These are phyloP conservation scores for Clathrospora elynae DNA, from an alignment of 2,329 filamentous ascomycete species.

Conservation along the genomic window DNA sequence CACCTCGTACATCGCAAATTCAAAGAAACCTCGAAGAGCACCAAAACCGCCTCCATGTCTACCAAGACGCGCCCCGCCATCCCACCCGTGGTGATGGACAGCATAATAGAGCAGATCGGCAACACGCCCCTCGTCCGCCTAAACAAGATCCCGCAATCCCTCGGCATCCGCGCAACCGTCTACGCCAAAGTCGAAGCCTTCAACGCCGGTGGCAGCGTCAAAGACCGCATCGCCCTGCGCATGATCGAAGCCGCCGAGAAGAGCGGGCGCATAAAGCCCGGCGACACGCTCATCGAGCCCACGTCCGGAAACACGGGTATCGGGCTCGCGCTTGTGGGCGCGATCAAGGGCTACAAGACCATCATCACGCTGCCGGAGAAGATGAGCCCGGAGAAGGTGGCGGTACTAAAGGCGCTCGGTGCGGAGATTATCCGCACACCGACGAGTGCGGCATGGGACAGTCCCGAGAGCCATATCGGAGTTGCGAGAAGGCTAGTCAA, in stretches of 20 bases:
- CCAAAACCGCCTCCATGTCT: slow-evolving; percentile 48
- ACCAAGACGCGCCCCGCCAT: slow-evolving; percentile 56
- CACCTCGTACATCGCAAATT: background rate
- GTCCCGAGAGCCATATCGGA: slow-evolving; percentile 94
- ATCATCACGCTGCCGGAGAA: slow-evolving; percentile 99
- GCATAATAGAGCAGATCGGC: slow-evolving; percentile 86
- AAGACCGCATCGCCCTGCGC: slow-evolving; percentile 91
- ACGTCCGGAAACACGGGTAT: slow-evolving; percentile 99
- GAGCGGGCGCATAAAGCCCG: slow-evolving; percentile 91
- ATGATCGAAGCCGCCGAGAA: slow-evolving; percentile 98
- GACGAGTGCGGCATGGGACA: slow-evolving; percentile 92
- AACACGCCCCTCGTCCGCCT: slow-evolving; percentile 94
- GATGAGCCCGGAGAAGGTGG: slow-evolving; percentile 98
- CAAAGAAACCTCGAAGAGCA: slow-evolving; percentile 1
- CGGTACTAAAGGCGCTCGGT: slow-evolving; percentile 88
- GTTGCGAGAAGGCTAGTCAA: slow-evolving; percentile 88
- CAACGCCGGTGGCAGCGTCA: slow-evolving; percentile 92
- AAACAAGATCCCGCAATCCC: slow-evolving; percentile 88
- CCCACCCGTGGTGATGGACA: slow-evolving; percentile 64
- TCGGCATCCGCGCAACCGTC: slow-evolving; percentile 86
- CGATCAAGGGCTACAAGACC: slow-evolving; percentile 96
- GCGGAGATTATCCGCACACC: slow-evolving; percentile 98
- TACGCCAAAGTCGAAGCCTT: slow-evolving; percentile 93
- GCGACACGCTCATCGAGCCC: slow-evolving; percentile 95
- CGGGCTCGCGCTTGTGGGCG: slow-evolving; percentile 88